phyloP scores from a whole-genome alignment of 805 yeast genomes.

The Diddensiella santjacobensis region DNA sequence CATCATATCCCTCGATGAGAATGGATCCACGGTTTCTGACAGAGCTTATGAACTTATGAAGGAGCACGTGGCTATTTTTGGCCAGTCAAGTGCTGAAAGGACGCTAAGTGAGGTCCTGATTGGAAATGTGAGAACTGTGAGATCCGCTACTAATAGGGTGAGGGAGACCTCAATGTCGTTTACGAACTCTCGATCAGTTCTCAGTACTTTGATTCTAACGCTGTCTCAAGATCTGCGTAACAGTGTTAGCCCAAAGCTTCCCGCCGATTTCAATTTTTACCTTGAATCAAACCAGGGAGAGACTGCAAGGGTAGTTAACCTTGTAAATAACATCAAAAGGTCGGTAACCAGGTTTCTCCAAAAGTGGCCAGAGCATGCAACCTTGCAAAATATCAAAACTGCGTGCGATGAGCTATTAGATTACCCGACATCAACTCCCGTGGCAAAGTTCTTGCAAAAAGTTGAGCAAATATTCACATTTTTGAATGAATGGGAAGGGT shows the following conservation, averaged over 20 bases:
- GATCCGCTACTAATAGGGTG: not conserved
- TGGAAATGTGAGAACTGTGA: not conserved
- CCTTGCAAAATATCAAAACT: slow-evolving; percentile 62
- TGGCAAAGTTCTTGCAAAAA: slow-evolving; percentile 74
- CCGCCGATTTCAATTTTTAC: slow-evolving; percentile 54
- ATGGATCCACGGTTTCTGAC: slow-evolving; percentile 16
- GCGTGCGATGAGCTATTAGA: slow-evolving; percentile 62
- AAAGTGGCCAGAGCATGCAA: slow-evolving; percentile 95
- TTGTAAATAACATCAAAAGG: slow-evolving; percentile 44
- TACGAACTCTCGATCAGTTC: not conserved
- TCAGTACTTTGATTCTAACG: not conserved
- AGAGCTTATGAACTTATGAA: slow-evolving; percentile 8
- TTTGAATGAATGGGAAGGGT: slow-evolving; percentile 89
- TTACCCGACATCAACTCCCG: slow-evolving; percentile 63
- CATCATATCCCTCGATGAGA: slow-evolving; percentile 40
- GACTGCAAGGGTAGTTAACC: slow-evolving; percentile 52
- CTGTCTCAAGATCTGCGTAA: not conserved
- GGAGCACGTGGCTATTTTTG: slow-evolving; percentile 4
- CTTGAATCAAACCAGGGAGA: slow-evolving; percentile 58
- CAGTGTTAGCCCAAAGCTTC: not conserved
- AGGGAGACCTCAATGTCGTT: not conserved
- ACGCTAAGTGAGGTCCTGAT: not conserved
- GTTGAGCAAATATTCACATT: slow-evolving; percentile 81
- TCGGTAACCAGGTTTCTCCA: slow-evolving; percentile 46
- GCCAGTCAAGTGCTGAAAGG: no score